A percentile compares a stretch with the other conserved stretches of the same genome.
Evolutionary conservation across 1,284 basidiomycete genomes (phyloP).

Genomic region (Leccinum griseonigrum): DNA sequence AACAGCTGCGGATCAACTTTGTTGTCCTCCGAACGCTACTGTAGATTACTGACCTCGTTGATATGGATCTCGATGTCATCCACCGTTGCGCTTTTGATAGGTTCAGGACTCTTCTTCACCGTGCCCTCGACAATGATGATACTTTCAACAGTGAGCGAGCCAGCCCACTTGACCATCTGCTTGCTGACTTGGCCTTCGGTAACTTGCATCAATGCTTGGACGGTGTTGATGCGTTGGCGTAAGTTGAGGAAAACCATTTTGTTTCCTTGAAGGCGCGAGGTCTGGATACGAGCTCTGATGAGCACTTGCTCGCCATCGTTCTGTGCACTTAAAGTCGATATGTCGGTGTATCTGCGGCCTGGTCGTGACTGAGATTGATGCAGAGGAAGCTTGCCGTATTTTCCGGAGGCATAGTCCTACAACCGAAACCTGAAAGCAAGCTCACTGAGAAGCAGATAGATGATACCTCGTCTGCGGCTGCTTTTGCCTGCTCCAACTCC

Average conservation of each 20-base stretch:
- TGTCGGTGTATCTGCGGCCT: slow-evolving; percentile 51
- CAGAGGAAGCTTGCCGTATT: slow-evolving; percentile 89
- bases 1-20: slow-evolving; percentile 4
- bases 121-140: slow-evolving; percentile 89
- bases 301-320: slow-evolving; percentile 79
- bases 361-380: slow-evolving; percentile 86
- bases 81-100: slow-evolving; percentile 89
- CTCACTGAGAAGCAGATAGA: slow-evolving; percentile 3
- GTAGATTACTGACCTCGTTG: slow-evolving; percentile 55
- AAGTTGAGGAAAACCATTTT: slow-evolving; percentile 96
- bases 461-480: slow-evolving; percentile 66
- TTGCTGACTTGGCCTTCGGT: slow-evolving; percentile 86
- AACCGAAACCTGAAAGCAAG: slow-evolving; percentile 9
- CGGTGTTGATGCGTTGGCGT: slow-evolving; percentile 85
- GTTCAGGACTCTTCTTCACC: slow-evolving; percentile 82
- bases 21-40: not conserved
- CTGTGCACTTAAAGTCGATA: slow-evolving; percentile 66
- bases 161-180: slow-evolving; percentile 97
- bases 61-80: slow-evolving; percentile 90
- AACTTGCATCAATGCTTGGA: slow-evolving; percentile 84
- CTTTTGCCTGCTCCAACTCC: slow-evolving; percentile 69
- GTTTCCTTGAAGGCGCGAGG: slow-evolving; percentile 84
- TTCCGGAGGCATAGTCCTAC: slow-evolving; percentile 82
- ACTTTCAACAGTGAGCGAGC: slow-evolving; percentile 78
- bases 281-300: slow-evolving; percentile 90